Percentiles rank a stretch among this genome's conserved stretches.
phyloP scores from a whole-genome alignment of 306 rosid genomes.

The cucumber (Cucumis sativus) region DNA sequence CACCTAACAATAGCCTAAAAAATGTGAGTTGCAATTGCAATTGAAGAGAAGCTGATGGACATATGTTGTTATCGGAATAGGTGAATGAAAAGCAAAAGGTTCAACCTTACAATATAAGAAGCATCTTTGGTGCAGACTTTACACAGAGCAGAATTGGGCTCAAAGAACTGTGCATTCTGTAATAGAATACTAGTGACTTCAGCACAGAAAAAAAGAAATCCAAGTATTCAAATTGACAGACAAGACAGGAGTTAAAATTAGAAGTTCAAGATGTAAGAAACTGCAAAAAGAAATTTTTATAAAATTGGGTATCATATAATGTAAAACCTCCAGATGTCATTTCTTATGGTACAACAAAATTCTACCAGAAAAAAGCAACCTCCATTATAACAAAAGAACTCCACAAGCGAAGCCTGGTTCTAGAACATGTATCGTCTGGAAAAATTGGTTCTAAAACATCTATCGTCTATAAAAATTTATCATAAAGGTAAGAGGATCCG shows the following conservation, averaged over 20 bases:
- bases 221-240: not conserved
- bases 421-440: no score
- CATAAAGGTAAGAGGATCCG: no score
- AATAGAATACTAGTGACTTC: conserved; percentile 11
- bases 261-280: not conserved
- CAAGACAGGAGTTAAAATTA: not conserved
- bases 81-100: not conserved
- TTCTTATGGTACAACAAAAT: not conserved
- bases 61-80: not conserved
- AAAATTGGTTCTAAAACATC: not conserved
- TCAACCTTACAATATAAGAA: conserved; percentile 66
- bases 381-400: not conserved
- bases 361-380: not conserved
- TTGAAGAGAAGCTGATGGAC: conserved; percentile 8
- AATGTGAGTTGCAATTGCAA: not conserved
- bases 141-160: conserved; percentile 75
- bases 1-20: conserved; percentile 38
- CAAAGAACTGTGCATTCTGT: conserved; percentile 84
- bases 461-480: no score
- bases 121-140: conserved; percentile 57
- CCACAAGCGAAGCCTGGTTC: not conserved
- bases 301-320: not conserved
- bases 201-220: not conserved
- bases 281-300: not conserved
- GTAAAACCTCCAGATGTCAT: not conserved